Evolutionary conservation across 208 protist genomes (phyloP).

Genomic region (Acanthamoeba triangularis): DNA sequence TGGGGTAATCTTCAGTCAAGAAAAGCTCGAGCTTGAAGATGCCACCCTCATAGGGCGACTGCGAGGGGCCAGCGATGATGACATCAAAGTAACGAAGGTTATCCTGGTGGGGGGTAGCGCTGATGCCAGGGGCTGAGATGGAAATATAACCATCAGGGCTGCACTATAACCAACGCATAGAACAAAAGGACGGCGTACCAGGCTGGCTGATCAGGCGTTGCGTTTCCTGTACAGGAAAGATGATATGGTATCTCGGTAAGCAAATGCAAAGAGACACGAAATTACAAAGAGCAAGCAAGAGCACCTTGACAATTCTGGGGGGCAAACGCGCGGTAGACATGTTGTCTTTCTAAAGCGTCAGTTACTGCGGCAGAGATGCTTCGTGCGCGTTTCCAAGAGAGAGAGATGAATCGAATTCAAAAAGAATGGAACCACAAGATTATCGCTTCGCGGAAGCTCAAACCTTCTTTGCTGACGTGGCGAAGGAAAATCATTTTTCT

Average conservation of each 20-base stretch:
- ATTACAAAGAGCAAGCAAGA: background rate
- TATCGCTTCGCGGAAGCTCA: too few relatives aligned
- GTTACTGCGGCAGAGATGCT: background rate
- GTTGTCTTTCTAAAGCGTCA: background rate
- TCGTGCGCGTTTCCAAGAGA: background rate
- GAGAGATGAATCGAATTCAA: background rate
- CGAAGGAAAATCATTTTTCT: background rate
- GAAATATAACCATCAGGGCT: background rate
- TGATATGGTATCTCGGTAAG: background rate
- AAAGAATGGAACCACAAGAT: background rate
- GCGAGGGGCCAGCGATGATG: conserved; percentile 90
- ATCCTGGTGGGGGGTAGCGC: conserved; percentile 88
- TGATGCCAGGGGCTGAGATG: conserved; percentile 83
- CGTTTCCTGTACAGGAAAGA: background rate
- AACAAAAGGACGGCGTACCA: background rate
- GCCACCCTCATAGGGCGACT: conserved; percentile 92
- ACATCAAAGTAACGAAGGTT: conserved; percentile 95
- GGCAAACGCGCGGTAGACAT: background rate
- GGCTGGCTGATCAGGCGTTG: conserved; percentile 33
- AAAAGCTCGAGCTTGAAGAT: conserved; percentile 96
- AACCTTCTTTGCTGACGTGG: too few relatives aligned
- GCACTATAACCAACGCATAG: too few relatives aligned
- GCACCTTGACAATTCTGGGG: conserved; percentile 1
- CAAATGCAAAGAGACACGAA: background rate
- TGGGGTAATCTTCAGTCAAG: conserved; percentile 96